Percentiles rank a stretch among this genome's conserved stretches.
These are phyloP conservation scores for Gossypium raimondii DNA, from an alignment of 345 rosid genomes.

Conservation along the genomic window DNA sequence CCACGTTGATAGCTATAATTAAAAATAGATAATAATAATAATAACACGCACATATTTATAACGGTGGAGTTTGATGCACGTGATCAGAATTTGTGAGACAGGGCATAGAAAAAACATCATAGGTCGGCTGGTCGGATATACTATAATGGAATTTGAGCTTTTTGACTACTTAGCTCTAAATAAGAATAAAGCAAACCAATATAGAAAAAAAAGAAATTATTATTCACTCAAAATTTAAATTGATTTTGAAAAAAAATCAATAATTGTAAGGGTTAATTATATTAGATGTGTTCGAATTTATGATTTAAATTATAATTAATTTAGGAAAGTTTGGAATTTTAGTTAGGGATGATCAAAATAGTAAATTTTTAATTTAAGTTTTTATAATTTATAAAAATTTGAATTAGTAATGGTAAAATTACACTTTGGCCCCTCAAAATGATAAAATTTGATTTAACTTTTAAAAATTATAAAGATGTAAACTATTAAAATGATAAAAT, in stretches of 20 bases:
- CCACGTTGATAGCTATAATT: neutral
- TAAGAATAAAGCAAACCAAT: neutral
- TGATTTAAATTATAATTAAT: no score
- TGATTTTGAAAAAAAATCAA: neutral
- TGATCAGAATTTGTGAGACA: neutral
- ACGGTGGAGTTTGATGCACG: neutral
- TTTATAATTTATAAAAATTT: no score
- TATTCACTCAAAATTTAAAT: neutral
- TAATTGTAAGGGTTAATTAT: no score
- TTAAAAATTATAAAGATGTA: no score
- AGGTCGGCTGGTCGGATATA: conserved; percentile 12
- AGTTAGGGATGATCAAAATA: no score
- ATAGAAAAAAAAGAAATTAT: neutral
- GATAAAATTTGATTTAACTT: rapidly evolving
- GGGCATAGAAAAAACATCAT: neutral
- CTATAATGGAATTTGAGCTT: neutral
- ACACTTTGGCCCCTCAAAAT: rapidly evolving
- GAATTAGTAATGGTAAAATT: no score
- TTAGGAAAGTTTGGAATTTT: no score
- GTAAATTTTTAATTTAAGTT: no score
- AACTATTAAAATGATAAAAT: rapidly evolving
- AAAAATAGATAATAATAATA: neutral
- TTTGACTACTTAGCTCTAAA: neutral
- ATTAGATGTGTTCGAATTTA: no score
- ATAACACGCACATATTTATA: neutral